A percentile compares a stretch with the other conserved stretches of the same genome.
phyloP scores from a whole-genome alignment of 768 basidiomycete genomes.

The Suillus lakei region DNA sequence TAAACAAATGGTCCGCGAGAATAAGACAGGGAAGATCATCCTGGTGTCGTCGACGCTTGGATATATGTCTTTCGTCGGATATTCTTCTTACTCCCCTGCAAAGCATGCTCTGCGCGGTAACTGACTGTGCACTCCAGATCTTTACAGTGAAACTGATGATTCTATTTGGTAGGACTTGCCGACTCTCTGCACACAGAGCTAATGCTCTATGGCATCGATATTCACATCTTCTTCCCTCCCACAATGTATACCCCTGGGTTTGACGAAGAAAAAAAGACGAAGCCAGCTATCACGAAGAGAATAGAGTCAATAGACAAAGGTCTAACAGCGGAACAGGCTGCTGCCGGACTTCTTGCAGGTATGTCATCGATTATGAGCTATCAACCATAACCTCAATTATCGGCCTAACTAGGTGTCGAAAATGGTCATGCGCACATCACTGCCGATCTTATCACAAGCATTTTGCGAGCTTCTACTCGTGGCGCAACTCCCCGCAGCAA shows the following conservation, averaged over 20 bases:
- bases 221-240: slow-evolving; percentile 83
- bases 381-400: not conserved
- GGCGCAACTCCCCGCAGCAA: slow-evolving; percentile 67
- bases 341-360: slow-evolving; percentile 64
- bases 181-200: slow-evolving; percentile 84
- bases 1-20: slow-evolving; percentile 63
- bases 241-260: slow-evolving; percentile 82
- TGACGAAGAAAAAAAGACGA: slow-evolving; percentile 74
- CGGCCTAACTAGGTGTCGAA: slow-evolving; percentile 56
- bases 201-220: slow-evolving; percentile 72
- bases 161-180: slow-evolving; percentile 64
- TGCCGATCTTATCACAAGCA: slow-evolving; percentile 66
- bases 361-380: slow-evolving; percentile 1
- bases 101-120: slow-evolving; percentile 87
- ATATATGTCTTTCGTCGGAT: slow-evolving; percentile 79
- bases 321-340: slow-evolving; percentile 65
- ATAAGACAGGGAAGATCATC: slow-evolving; percentile 68
- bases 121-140: slow-evolving; percentile 7
- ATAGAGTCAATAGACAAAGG: slow-evolving; percentile 79
- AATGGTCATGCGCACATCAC: slow-evolving; percentile 77
- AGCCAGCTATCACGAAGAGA: slow-evolving; percentile 73
- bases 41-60: slow-evolving; percentile 78
- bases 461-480: slow-evolving; percentile 65
- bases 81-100: slow-evolving; percentile 77
- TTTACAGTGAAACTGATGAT: not conserved